These are phyloP conservation scores for Mariannaea sp. DNA, from an alignment of 2,329 filamentous ascomycete genomes.

Conservation along the genomic window DNA sequence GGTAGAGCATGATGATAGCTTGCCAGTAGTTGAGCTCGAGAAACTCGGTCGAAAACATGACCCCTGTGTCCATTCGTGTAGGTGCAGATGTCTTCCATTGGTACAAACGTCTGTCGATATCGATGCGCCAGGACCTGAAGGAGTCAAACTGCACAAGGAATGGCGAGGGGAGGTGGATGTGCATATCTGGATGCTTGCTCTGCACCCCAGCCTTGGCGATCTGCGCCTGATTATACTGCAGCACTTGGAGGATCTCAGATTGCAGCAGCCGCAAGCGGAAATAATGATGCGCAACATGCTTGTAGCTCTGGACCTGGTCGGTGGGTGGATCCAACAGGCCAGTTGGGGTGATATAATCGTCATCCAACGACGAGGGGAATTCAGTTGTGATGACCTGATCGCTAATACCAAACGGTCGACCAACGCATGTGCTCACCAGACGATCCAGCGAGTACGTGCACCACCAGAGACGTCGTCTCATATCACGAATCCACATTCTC, in stretches of 20 bases:
- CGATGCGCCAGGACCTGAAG: slow-evolving; percentile 84
- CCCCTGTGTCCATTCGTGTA: slow-evolving; percentile 77
- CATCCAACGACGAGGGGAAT: slow-evolving; percentile 87
- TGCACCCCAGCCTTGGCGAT: slow-evolving; percentile 70
- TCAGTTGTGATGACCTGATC: slow-evolving; percentile 96
- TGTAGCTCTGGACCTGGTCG: slow-evolving; percentile 74
- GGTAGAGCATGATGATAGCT: slow-evolving; percentile 92
- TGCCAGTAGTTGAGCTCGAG: slow-evolving; percentile 98
- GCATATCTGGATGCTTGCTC: slow-evolving; percentile 74
- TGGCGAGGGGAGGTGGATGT: slow-evolving; percentile 78
- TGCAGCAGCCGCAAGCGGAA: slow-evolving; percentile 86
- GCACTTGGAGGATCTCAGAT: slow-evolving; percentile 91
- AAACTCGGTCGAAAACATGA: slow-evolving; percentile 87
- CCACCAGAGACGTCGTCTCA: slow-evolving; percentile 91
- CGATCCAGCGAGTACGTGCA: slow-evolving; percentile 94
- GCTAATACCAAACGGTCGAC: slow-evolving; percentile 90
- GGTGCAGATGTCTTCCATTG: slow-evolving; percentile 89
- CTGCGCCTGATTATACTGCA: slow-evolving; percentile 90
- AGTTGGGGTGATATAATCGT: slow-evolving; percentile 80
- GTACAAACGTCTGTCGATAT: slow-evolving; percentile 81
- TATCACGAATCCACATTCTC: slow-evolving; percentile 82
- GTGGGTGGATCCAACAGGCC: slow-evolving; percentile 69
- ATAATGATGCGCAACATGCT: slow-evolving; percentile 89
- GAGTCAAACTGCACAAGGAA: slow-evolving; percentile 84
- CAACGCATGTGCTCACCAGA: slow-evolving; percentile 93